A percentile compares a stretch with the other conserved stretches of the same genome.
phyloP scores from a whole-genome alignment of 2,329 filamentous ascomycete species.

The Verticillium zaregamsianum region DNA sequence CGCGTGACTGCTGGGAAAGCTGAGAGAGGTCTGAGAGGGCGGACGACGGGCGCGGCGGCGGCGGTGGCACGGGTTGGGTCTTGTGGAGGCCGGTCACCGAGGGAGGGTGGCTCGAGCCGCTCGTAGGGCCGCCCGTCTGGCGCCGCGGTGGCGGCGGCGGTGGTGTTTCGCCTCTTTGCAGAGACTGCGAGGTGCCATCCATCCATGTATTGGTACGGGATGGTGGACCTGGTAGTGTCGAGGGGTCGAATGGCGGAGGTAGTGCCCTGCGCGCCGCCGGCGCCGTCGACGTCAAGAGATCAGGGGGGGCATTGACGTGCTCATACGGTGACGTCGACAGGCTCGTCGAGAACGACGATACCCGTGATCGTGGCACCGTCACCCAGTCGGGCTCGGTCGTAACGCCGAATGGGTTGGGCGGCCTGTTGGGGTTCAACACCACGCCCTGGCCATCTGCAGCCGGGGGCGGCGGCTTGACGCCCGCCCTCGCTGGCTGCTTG shows the following conservation, averaged over 20 bases:
- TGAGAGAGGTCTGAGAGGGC: conserved; percentile 29
- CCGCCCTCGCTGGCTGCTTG: conserved; percentile 70
- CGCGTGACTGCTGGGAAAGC: conserved; percentile 23
- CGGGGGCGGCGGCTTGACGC: conserved; percentile 57
- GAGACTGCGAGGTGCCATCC: conserved; percentile 23
- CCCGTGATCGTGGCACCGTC: conserved; percentile 50
- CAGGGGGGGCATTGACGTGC: conserved; percentile 47
- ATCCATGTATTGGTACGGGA: conserved; percentile 39
- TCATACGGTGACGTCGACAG: conserved; percentile 58
- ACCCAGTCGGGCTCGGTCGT: conserved; percentile 84
- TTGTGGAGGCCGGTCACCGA: conserved; percentile 4
- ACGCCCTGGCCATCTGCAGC: conserved; percentile 46
- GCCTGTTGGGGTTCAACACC: conserved; percentile 67
- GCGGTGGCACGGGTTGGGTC: conserved; percentile 20
- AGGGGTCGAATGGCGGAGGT: conserved; percentile 46
- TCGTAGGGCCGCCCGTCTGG: conserved; percentile 20
- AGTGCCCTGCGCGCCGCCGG: conserved; percentile 44
- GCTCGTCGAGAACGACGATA: conserved; percentile 47
- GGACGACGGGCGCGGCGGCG: conserved; percentile 26
- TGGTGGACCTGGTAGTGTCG: conserved; percentile 39
- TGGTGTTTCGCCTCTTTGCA: conserved; percentile 28
- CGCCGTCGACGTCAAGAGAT: conserved; percentile 40
- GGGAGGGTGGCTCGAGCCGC: neutral
- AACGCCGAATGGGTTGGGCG: conserved; percentile 75
- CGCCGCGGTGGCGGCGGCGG: conserved; percentile 44